Evolutionary conservation across 352 stramenopile species (phyloP), one percentile per base, ranked within the genome.

Genomic region (Pythium vanterpoolii): DNA sequence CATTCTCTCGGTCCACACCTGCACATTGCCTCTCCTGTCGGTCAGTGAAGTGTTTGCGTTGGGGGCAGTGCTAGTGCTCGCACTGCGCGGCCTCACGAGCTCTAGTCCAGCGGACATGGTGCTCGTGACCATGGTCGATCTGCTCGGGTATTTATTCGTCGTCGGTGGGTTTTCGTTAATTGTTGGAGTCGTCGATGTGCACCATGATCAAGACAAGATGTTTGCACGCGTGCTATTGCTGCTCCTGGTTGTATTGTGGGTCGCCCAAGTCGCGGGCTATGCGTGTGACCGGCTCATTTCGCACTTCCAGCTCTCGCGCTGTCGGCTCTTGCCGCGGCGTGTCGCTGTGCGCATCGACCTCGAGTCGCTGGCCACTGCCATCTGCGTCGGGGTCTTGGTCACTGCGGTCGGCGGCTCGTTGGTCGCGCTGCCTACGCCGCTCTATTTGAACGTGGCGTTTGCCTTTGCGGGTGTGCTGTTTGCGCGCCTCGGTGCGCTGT

Each of bases 401-500:
- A 66, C 82, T 38, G 66, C 75, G 7, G 60, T 83, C 28, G 74
- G 69, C 21, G 53, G 62, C 1, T 70, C 42, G 24, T 31, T 68
- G 9, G 45, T 69, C 10, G 24, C 39, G 14, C 23, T 60, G 19
- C 39, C 44, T 14, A 59, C 64, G 16, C 51, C 56, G 6, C 46
- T 64, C 38, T 49, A 42, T 10, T 30, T 64, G 7, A 57, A 69
- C 18, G 59, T 66, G 4, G 31, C 24, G 3, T 56, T 69, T 13
- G 61, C 66, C n/a, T 67, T 97, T 24, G 88, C 79, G 18, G 74
- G 93, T n/a, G 75, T 96, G 34, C 55, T 97, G 24, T 26, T 69
- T 10, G 87, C 85, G 18, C 73, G 96, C 24, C 81, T 97, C 34
- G 92, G 90, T 13, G 85, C 96, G 68, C 64, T 98, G 33, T 96